Evolutionary conservation across 1,139 yeast genomes (phyloP).

Genomic region (Casaregolazyma suthepensis): DNA sequence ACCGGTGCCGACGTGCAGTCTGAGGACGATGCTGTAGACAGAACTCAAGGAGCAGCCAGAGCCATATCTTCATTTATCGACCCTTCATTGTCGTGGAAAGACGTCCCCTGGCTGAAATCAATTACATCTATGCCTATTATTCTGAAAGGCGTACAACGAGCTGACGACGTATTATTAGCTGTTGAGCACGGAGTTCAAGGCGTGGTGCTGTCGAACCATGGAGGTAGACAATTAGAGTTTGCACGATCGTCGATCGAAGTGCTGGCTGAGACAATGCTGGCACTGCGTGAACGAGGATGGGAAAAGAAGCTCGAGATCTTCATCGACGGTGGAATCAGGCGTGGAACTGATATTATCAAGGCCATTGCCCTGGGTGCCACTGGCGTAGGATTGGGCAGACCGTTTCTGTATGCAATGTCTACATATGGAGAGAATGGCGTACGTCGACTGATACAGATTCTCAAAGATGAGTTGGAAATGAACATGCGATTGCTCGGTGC

Average conservation of each 20-base stretch:
- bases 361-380: constrained; percentile 72
- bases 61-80: constrained; percentile 84
- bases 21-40: constrained; percentile 45
- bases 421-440: constrained; percentile 79
- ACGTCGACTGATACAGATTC: constrained; percentile 62
- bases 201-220: constrained; percentile 68
- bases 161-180: constrained; percentile 59
- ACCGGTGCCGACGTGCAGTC: constrained; percentile 47
- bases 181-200: constrained; percentile 59
- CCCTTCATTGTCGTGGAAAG: constrained; percentile 66
- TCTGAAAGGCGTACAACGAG: constrained; percentile 66
- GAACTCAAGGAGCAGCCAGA: constrained; percentile 79
- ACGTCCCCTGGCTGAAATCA: constrained; percentile 50
- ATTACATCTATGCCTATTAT: constrained; percentile 59
- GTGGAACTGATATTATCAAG: constrained; percentile 67
- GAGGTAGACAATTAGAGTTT: constrained; percentile 72
- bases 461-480: constrained; percentile 79
- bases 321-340: constrained; percentile 69
- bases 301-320: constrained; percentile 55
- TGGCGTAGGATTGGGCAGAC: constrained; percentile 74
- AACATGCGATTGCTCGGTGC: constrained; percentile 86
- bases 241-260: constrained; percentile 64
- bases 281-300: constrained; percentile 42
- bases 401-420: constrained; percentile 70
- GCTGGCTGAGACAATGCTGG: constrained; percentile 57